Conservation (phyloP, 139 green algal genomes). For the Nannochloris sp. region DNA sequence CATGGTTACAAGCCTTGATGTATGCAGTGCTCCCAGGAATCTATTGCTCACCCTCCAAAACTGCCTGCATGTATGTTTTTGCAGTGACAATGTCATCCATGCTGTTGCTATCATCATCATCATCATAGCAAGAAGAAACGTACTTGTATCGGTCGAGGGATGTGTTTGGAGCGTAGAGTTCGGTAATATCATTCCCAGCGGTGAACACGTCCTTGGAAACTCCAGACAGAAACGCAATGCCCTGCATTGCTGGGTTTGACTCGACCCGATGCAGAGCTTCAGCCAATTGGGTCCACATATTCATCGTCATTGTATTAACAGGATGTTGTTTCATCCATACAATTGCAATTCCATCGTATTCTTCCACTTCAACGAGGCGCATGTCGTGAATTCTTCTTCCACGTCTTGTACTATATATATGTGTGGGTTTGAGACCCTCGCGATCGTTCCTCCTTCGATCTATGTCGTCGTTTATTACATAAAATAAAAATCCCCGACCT, state of each 20-base stretch:
- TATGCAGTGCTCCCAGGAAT: constrained; percentile 58
- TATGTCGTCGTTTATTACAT: no score
- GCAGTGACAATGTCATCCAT: no score
- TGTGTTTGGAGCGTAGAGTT: constrained; percentile 75
- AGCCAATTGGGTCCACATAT: constrained; percentile 51
- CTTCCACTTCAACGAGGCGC: background rate
- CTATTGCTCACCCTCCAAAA: constrained; percentile 75
- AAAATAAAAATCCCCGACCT: background rate
- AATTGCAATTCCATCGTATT: constrained; percentile 30
- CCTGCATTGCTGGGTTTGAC: constrained; percentile 33
- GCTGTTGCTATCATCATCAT: no score
- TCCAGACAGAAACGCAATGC: constrained; percentile 58
- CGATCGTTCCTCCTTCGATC: no score
- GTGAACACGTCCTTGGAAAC: constrained; percentile 69
- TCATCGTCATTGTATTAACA: constrained; percentile 57
- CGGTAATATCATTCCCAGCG: constrained; percentile 57
- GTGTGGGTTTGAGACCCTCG: no score
- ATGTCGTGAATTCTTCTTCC: no score
- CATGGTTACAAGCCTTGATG: constrained; percentile 63
- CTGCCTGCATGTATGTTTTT: constrained; percentile 21
- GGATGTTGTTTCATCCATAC: constrained; percentile 47
- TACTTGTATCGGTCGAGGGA: constrained; percentile 28
- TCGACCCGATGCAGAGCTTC: constrained; percentile 42
- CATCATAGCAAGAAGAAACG: background rate
- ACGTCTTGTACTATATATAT: no score